Evolutionary conservation across 768 basidiomycete genomes (phyloP), one percentile per base, ranked within the genome.

Genomic region (Rhodotorula toruloides): DNA sequence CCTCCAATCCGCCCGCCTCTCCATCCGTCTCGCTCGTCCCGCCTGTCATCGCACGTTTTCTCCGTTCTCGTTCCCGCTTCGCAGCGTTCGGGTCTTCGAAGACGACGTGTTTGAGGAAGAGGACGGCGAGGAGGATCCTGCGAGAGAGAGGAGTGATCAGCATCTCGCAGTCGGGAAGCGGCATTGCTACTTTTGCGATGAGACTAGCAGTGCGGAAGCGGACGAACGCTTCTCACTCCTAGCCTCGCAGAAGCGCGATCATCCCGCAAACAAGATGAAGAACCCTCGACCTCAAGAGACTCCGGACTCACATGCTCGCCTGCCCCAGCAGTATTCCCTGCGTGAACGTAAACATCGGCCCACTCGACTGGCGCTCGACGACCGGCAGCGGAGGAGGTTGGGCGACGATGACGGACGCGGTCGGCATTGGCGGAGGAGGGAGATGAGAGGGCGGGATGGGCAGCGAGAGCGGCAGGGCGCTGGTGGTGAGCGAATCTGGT

Each of bases 251-350:
- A n/a, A n/a, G n/a, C n/a, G n/a, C n/a, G n/a, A n/a, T n/a, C n/a
- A n/a, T n/a, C n/a, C n/a, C n/a, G n/a, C n/a, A n/a, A n/a, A n/a
- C n/a, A n/a, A n/a, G n/a, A n/a, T n/a, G n/a, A n/a, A n/a, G n/a
- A n/a, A n/a, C n/a, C n/a, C n/a, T n/a, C n/a, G n/a, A n/a, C n/a
- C n/a, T n/a, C n/a, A n/a, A n/a, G n/a, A n/a, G n/a, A n/a, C n/a
- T n/a, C n/a, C n/a, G n/a, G 87, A 74, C 49, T 34, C 91, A 80
- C 73, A 99, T 87, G 32, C 91, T 93, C 29, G 90, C 81, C 77
- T 98, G 94, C 62, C 94, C 94, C 49, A 97, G 79, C 44, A 99
- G 81, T 42, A 99, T 84, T 22, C 94, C 94, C 76, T 97, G 93
- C 1, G 93, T 96, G 79, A 99, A 99, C 2, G 90, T 92, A 31